A percentile compares a stretch with the other conserved stretches of the same genome.
Conservation (phyloP, 805 yeast species). For the Deakozyma indianensis region DNA sequence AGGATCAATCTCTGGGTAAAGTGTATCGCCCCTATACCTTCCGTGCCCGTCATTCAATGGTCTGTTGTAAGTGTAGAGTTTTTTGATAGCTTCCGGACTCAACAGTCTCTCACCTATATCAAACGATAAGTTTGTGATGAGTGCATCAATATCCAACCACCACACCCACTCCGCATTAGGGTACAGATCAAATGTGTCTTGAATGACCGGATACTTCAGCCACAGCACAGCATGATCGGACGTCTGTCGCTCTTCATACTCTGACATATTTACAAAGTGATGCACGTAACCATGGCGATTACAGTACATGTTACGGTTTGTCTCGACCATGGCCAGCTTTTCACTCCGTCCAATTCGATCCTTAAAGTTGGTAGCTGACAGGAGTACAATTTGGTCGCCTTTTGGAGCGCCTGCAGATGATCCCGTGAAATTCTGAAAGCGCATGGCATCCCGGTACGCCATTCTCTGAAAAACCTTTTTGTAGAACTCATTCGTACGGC, state of each 20-base stretch:
- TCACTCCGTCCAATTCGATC: not conserved
- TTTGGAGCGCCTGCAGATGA: not conserved
- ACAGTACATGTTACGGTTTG: conserved; percentile 19
- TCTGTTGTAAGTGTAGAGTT: conserved; percentile 12
- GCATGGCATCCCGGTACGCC: not conserved
- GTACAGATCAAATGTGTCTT: conserved; percentile 16
- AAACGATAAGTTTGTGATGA: conserved; percentile 19
- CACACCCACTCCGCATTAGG: conserved; percentile 26
- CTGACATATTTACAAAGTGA: conserved; percentile 15
- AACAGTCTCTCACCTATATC: conserved; percentile 18
- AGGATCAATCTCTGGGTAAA: conserved; percentile 9
- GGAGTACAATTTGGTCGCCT: not conserved
- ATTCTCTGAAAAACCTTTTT: not conserved
- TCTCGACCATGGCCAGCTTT: not conserved
- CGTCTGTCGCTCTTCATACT: conserved; percentile 6
- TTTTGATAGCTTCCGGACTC: conserved; percentile 13
- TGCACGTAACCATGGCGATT: conserved; percentile 20
- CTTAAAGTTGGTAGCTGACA: not conserved
- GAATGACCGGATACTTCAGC: conserved; percentile 22
- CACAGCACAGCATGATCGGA: conserved; percentile 14
- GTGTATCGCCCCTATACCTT: conserved; percentile 2
- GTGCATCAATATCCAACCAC: conserved; percentile 25
- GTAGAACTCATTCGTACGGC: not conserved
- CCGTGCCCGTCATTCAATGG: conserved; percentile 11
- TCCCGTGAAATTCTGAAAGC: not conserved